Evolutionary conservation across 208 protist genomes (phyloP).

Genomic region (Vickermania ingenoplastis): DNA sequence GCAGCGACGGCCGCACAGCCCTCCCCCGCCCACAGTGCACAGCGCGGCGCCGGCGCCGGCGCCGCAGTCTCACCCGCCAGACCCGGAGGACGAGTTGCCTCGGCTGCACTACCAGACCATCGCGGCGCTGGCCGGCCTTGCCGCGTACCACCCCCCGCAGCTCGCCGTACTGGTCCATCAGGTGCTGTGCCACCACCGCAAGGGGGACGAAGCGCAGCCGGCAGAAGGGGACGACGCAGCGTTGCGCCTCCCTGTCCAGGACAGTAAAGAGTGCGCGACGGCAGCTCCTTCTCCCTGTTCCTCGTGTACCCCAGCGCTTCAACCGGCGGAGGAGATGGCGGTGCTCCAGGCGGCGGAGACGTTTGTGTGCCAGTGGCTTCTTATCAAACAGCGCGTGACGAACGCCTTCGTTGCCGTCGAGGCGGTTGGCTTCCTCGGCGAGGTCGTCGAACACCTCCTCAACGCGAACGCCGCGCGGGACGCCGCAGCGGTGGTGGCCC

Average conservation of each 20-base stretch:
- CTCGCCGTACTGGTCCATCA: background rate
- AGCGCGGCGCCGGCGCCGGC: background rate
- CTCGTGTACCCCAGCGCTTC: background rate
- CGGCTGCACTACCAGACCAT: background rate
- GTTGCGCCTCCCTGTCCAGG: no score
- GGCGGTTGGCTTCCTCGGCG: background rate
- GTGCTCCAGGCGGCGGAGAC: background rate
- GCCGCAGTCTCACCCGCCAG: background rate
- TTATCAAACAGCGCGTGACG: background rate
- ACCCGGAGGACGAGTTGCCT: background rate
- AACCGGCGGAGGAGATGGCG: background rate
- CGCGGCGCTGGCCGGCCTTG: background rate
- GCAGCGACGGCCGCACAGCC: background rate
- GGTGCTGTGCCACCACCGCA: background rate
- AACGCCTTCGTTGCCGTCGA: background rate
- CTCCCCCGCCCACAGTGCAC: background rate
- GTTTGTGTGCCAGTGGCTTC: background rate
- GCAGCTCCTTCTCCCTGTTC: no score
- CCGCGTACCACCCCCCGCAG: background rate
- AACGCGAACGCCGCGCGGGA: background rate
- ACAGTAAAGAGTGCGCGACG: no score
- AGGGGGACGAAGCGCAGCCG: background rate
- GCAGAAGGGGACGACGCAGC: background rate
- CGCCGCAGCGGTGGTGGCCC: background rate
- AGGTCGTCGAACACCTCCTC: background rate